A percentile compares a stretch with the other conserved stretches of the same genome.
Conservation (phyloP, 208 protist species). For the Acanthamoeba royreba region DNA sequence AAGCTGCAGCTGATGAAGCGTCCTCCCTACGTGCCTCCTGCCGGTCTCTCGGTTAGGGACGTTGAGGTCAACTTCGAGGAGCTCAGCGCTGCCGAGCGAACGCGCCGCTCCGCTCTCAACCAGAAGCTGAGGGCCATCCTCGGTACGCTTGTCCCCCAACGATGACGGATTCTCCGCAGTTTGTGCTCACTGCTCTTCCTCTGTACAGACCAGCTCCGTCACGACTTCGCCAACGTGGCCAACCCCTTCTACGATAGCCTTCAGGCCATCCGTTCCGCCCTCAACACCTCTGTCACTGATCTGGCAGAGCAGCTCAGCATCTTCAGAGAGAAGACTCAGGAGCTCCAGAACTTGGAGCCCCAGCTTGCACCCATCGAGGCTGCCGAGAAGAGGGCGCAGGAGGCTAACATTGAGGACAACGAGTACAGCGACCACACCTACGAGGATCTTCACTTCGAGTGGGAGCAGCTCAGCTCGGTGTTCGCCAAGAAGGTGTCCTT, state of each 20-base stretch:
- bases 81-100: constrained; percentile 37
- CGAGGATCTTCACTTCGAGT: constrained; percentile 54
- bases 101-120: constrained; percentile 43
- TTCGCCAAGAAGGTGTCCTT: constrained; percentile 61
- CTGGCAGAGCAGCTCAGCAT: background rate
- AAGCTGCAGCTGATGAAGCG: constrained; percentile 50
- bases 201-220: background rate
- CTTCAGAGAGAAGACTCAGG: constrained; percentile 10
- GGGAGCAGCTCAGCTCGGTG: constrained; percentile 59
- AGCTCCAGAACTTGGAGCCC: background rate
- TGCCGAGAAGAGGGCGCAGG: constrained; percentile 42
- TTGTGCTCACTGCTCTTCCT: background rate
- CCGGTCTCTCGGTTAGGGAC: constrained; percentile 36
- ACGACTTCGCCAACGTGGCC: constrained; percentile 49
- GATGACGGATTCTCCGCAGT: background rate
- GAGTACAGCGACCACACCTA: constrained; percentile 64
- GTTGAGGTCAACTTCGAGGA: constrained; percentile 40
- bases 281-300: background rate
- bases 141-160: background rate
- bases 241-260: constrained; percentile 48
- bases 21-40: constrained; percentile 57
- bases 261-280: background rate
- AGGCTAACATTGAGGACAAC: constrained; percentile 60
- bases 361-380: constrained; percentile 46
- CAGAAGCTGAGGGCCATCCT: constrained; percentile 35